Base-by-base conservation (phyloP, 2,329 filamentous ascomycete genomes). In the Paracorniculantispora psalliotae region DNA sequence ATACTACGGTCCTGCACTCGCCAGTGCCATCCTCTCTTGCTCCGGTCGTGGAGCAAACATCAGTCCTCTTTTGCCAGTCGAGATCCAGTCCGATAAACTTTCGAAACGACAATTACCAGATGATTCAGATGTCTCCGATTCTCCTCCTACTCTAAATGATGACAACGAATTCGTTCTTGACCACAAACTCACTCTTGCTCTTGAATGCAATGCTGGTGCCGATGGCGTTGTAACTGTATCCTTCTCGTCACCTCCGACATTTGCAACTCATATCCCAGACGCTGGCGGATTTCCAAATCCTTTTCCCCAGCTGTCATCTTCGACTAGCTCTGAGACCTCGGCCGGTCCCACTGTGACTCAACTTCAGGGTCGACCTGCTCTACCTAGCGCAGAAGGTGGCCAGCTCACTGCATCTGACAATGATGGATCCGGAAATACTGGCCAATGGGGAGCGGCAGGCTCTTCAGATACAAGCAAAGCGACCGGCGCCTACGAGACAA, bases 141-240 rank as follows among this genome's bases (percentile, higher is more conserved):
- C 51, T 4, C 43, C 48, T 41, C 54, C 57, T 19, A 51, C 58
- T 19, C 48, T 61, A 41, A 35, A 61, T 12, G 50, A 61, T 15
- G 37, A 54, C 2, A 61, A 67, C 21, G 46, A 61, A 2, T 61
- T 68, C 53, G 47, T 54, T 25, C 21, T 50, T 23, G 62, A 65
- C 21, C 62, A 61, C 9, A 63, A 62, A 1, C 59, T 72, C n/a
- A 63, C 66, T 4, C 54, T 71, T 52, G 61, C 62, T 33, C 51
- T 72, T 13, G 64, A 66, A 6, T 73, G 68, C 51, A 65, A 66
- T 30, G 64, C 69, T 54, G 71, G 71, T 1, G 57, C 66, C n/a
- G 66, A 72, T 49, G 72, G 70, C 17, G 62, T 71, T 23, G 61
- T 74, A 3, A 73, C 69, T 7, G 48, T 71, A 12, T 68, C 68